phyloP scores from a whole-genome alignment of 2,329 filamentous ascomycete species.

The Botrytis paeoniae region DNA sequence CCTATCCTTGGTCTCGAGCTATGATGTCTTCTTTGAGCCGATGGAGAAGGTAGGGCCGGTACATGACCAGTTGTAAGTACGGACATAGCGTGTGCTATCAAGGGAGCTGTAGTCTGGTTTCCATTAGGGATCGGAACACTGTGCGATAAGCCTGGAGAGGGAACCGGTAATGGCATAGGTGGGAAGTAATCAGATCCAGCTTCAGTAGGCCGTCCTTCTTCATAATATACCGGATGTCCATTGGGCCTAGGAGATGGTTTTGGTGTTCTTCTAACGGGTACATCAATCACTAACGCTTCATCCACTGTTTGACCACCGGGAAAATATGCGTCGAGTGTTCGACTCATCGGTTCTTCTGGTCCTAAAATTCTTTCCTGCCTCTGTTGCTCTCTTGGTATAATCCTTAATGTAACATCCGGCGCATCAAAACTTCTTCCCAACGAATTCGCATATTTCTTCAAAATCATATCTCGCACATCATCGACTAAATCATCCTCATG shows the following conservation, averaged over 20 bases:
- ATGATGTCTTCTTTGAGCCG: slow-evolving; percentile 58
- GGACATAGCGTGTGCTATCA: slow-evolving; percentile 65
- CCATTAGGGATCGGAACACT: slow-evolving; percentile 33
- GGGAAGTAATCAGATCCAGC: slow-evolving; percentile 80
- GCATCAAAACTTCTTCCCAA: slow-evolving; percentile 85
- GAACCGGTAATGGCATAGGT: slow-evolving; percentile 52
- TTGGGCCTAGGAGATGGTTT: slow-evolving; percentile 67
- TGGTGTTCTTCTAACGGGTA: slow-evolving; percentile 72
- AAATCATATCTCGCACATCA: slow-evolving; percentile 86
- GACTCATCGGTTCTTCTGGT: slow-evolving; percentile 80
- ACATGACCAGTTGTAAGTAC: slow-evolving; percentile 78
- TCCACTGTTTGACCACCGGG: slow-evolving; percentile 83
- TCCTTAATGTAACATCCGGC: slow-evolving; percentile 80
- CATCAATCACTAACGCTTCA: slow-evolving; percentile 88
- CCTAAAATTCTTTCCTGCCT: slow-evolving; percentile 67
- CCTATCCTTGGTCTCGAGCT: slow-evolving; percentile 58
- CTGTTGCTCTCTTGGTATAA: slow-evolving; percentile 66
- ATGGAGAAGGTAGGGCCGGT: slow-evolving; percentile 78
- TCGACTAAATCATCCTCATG: slow-evolving; percentile 89
- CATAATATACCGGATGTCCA: slow-evolving; percentile 47
- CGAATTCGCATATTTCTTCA: slow-evolving; percentile 92
- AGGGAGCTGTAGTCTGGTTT: slow-evolving; percentile 27
- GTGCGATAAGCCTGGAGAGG: slow-evolving; percentile 37
- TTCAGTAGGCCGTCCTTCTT: slow-evolving; percentile 63
- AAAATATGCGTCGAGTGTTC: slow-evolving; percentile 77